phyloP scores from a whole-genome alignment of 2,329 filamentous ascomycete genomes.

The Fusarium xyrophilum region DNA sequence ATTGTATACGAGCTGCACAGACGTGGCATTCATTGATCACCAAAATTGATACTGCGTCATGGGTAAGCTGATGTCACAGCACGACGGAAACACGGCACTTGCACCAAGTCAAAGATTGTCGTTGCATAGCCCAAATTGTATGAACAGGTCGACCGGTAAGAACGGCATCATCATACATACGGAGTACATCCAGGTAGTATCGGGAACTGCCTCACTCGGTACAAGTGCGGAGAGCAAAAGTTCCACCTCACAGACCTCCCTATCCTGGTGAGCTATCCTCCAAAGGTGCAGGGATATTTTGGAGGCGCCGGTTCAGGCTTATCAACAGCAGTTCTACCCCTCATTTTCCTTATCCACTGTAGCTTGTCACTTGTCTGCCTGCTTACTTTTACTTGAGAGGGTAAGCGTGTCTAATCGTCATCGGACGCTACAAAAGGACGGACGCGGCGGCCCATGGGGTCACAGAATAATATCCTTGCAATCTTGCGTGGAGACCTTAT shows the following conservation, averaged over 20 bases:
- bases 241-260: slow-evolving; percentile 7
- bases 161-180: slow-evolving; percentile 21
- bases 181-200: neutral
- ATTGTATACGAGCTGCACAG: neutral
- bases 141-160: slow-evolving; percentile 8
- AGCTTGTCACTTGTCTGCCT: neutral
- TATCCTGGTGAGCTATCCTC: neutral
- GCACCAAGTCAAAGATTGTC: neutral
- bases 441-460: neutral
- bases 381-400: neutral
- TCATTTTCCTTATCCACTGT: neutral
- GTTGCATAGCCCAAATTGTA: neutral
- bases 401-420: neutral
- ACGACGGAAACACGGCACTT: slow-evolving; percentile 27
- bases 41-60: neutral
- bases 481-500: neutral
- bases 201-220: slow-evolving; percentile 10
- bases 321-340: neutral
- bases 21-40: neutral
- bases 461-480: neutral
- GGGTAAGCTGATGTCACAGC: slow-evolving; percentile 9
- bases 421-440: slow-evolving; percentile 4
- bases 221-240: slow-evolving; percentile 28
- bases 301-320: neutral
- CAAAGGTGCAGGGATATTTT: neutral